A percentile compares a stretch with the other conserved stretches of the same genome.
These are phyloP conservation scores for Clonostachys byssicola DNA, from an alignment of 2,329 filamentous ascomycete species.

Conservation along the genomic window DNA sequence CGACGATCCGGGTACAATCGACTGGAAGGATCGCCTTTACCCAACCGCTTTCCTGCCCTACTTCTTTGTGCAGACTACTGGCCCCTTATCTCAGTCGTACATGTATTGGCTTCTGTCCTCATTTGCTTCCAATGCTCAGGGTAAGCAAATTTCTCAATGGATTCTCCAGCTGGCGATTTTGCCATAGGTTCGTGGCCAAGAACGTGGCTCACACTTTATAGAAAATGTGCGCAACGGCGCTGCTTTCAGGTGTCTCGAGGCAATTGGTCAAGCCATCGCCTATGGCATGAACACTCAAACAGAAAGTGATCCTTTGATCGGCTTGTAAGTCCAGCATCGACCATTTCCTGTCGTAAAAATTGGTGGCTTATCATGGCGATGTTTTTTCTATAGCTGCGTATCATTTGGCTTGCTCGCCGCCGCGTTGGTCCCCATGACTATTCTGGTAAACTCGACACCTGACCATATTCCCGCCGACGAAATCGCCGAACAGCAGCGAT, in stretches of 20 bases:
- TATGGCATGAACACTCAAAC: slow-evolving; percentile 35
- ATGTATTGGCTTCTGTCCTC: slow-evolving; percentile 38
- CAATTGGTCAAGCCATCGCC: slow-evolving; percentile 30
- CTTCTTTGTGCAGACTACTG: slow-evolving; percentile 36
- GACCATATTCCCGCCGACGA: slow-evolving; percentile 31
- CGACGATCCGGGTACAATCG: slow-evolving; percentile 33
- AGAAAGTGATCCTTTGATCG: slow-evolving; percentile 24
- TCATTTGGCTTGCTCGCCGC: slow-evolving; percentile 29
- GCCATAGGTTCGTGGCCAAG: neutral
- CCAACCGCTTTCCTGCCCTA: slow-evolving; percentile 37
- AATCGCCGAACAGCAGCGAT: slow-evolving; percentile 21
- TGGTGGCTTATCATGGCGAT: neutral
- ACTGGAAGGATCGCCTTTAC: slow-evolving; percentile 37
- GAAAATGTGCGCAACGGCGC: slow-evolving; percentile 35
- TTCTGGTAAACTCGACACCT: slow-evolving; percentile 30
- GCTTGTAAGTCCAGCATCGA: slow-evolving; percentile 25
- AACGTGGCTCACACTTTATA: slow-evolving; percentile 3
- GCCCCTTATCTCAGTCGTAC: slow-evolving; percentile 34
- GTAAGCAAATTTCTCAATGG: slow-evolving; percentile 7
- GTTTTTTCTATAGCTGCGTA: slow-evolving; percentile 20
- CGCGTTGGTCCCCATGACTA: slow-evolving; percentile 26
- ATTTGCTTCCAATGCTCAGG: slow-evolving; percentile 32
- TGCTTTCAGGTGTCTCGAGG: slow-evolving; percentile 32
- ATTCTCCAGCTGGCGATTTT: neutral
- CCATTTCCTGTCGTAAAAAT: neutral